Base-by-base conservation (phyloP, 441 rosid species). In the Gossypium armourianum region DNA sequence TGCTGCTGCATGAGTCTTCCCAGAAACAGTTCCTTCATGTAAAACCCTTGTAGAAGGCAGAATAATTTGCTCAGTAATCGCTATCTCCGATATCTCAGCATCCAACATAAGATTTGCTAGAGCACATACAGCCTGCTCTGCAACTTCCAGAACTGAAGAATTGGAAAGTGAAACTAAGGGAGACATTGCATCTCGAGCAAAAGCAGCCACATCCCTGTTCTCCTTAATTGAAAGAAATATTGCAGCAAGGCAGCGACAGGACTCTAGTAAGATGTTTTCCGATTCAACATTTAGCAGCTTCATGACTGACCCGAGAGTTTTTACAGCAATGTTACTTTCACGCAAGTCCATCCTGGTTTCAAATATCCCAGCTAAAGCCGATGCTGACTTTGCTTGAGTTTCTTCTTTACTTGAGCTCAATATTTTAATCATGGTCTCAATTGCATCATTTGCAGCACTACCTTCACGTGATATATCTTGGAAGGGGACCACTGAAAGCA, bases 381-480 rank as follows among this genome's bases (percentile, higher is more conserved):
- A 90, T 32, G 97, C 96, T 71, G 99, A 90, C 79, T 90, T 90
- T 32, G 98, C 96, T 84, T 90, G 98, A 67, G 99, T 91, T 81
- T 93, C 97, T 80, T 91, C 97, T 74, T 88, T 93, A 15, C 81
- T 80, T 50, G 96, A 93, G 81, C 90, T 86, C 86, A 93, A 71
- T 78, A 93, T 79, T 80, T 87, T 93, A 70, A 96, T 85, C 87
- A 93, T 88, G 50, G 97, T 93, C 87, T 91, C 97, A 71, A 93
- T 83, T 29, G 99, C 99, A 83, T 96, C 98, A 84, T 91, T 93
- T 70, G 99, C 90, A 77, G 99, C 97, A 84, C 96, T 88, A 68
- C 99, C 99, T 76, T 96, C 97, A 69, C 93, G 88, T 57, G 90
- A 72, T 80, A 88, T 85, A 78, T 96, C 99, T 72, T 29, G 82